Percentiles rank a stretch among this genome's conserved stretches.
These are phyloP conservation scores for Penicillium sp. DNA, from an alignment of 2,329 filamentous ascomycete genomes.

Conservation along the genomic window DNA sequence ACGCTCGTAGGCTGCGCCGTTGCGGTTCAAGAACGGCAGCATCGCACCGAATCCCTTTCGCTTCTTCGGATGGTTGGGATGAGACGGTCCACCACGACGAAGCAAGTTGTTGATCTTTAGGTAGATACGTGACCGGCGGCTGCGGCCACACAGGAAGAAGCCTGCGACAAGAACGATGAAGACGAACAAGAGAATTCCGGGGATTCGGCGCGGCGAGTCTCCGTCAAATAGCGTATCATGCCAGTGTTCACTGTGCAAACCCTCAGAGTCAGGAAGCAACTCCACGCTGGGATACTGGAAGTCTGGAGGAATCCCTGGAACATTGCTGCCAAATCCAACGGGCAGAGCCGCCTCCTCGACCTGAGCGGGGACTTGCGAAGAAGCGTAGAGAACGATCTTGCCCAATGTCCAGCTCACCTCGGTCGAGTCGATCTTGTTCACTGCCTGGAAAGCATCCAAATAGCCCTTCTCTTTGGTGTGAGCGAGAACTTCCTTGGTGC, in stretches of 20 bases:
- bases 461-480: conserved; percentile 74
- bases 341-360: conserved; percentile 63
- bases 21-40: conserved; percentile 42
- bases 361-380: conserved; percentile 77
- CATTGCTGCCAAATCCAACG: conserved; percentile 91
- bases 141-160: conserved; percentile 78
- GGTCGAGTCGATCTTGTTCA: conserved; percentile 86
- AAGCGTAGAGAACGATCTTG: conserved; percentile 93
- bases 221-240: conserved; percentile 66
- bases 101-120: conserved; percentile 54
- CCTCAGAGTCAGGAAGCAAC: conserved; percentile 39
- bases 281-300: conserved; percentile 73
- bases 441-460: conserved; percentile 83
- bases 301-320: conserved; percentile 67
- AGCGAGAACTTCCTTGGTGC: conserved; percentile 70
- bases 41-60: conserved; percentile 69
- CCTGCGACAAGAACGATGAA: conserved; percentile 69
- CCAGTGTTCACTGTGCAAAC: conserved; percentile 56
- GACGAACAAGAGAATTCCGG: conserved; percentile 76
- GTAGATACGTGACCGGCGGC: conserved; percentile 67
- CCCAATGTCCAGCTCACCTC: conserved; percentile 98
- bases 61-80: conserved; percentile 38
- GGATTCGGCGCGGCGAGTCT: conserved; percentile 68
- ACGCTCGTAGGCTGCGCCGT: conserved; percentile 69
- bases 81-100: conserved; percentile 37